Base-by-base conservation (phyloP, 495 filamentous ascomycete species). In the Aspergillus wentii region DNA sequence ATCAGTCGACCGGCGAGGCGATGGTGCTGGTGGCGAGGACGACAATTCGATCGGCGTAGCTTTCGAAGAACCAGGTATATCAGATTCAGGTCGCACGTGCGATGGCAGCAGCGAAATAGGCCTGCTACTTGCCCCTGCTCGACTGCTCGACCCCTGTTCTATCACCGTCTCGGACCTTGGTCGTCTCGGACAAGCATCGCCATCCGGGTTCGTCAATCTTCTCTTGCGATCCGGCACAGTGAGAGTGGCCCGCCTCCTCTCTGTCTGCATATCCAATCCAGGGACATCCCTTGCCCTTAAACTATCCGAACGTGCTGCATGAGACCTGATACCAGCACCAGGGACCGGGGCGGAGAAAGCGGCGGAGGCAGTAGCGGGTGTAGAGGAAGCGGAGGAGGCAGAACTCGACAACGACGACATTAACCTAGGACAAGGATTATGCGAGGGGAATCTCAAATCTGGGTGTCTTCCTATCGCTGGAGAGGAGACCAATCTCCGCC, bases 401-500 rank as follows among this genome's bases (percentile, higher is more conserved):
- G 48, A 46, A 51, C 39, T 51, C 46, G 51, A 51, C 30, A 44
- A 37, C 8, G 45, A 52, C 40, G 51, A 58, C 49, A 53, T 51
- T 11, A 44, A 48, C 41, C 32, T 29, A 15, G 32, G 17, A 23
- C n/a, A n/a, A n/a, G 6, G 38, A 44, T 10, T 21, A 26, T 31
- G 30, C 19, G 3, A 26, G 8, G 28, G 32, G 9, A 17, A 30
- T n/a, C 8, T n/a, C 16, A n/a, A 42, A 16, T 25, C 1, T 17
- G 40, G 13, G 14, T 43, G 36, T 29, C 27, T 51, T 37, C 17
- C 33, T 44, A 45, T 30, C 28, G 17, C 39, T 22, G 44, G 36
- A 42, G 52, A 46, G 45, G 49, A 56, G 45, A 51, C 42, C 69
- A 40, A 76, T 62, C 61, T 80, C 77, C 25, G 74, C 72, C 19